phyloP scores from a whole-genome alignment of 495 filamentous ascomycete species.

The Chlorociboria aeruginascens region DNA sequence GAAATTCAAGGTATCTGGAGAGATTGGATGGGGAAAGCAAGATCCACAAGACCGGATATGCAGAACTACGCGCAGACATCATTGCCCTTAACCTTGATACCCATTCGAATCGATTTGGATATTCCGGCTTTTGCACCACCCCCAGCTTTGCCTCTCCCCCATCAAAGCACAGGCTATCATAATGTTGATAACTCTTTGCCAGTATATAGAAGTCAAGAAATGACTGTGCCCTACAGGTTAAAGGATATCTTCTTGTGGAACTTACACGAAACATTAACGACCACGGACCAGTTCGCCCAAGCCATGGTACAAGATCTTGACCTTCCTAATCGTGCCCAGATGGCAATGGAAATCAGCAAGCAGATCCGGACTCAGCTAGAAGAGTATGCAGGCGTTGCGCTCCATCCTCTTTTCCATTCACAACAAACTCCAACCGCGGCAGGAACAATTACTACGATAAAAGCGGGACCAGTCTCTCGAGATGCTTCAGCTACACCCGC shows the following conservation, averaged over 20 bases:
- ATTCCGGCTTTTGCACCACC: slow-evolving; percentile 65
- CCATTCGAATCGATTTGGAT: slow-evolving; percentile 93
- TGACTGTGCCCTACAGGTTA: slow-evolving; percentile 69
- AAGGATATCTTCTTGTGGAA: slow-evolving; percentile 98
- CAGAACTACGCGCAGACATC: slow-evolving; percentile 75
- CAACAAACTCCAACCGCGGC: slow-evolving; percentile 33
- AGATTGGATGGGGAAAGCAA: slow-evolving; percentile 82
- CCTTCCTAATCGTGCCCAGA: slow-evolving; percentile 56
- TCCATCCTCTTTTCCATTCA: slow-evolving; percentile 81
- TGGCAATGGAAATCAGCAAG: slow-evolving; percentile 70
- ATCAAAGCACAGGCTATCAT: slow-evolving; percentile 33
- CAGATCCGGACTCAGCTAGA: slow-evolving; percentile 92
- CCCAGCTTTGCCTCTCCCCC: slow-evolving; percentile 56
- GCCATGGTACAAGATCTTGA: slow-evolving; percentile 91
- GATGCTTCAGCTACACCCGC: slow-evolving; percentile 41
- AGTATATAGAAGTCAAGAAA: slow-evolving; percentile 65
- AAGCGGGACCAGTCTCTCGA: slow-evolving; percentile 29
- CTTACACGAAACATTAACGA: slow-evolving; percentile 85
- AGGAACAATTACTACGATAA: slow-evolving; percentile 28
- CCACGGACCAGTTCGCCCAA: slow-evolving; percentile 87
- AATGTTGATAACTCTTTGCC: slow-evolving; percentile 50
- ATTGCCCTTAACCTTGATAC: slow-evolving; percentile 81
- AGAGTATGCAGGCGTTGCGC: slow-evolving; percentile 88
- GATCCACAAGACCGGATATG: slow-evolving; percentile 42
- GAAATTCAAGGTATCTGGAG: slow-evolving; percentile 82